A percentile compares a stretch with the other conserved stretches of the same genome.
These are phyloP conservation scores for Colletotrichum musicola DNA, from an alignment of 2,329 filamentous ascomycete species.

Conservation along the genomic window DNA sequence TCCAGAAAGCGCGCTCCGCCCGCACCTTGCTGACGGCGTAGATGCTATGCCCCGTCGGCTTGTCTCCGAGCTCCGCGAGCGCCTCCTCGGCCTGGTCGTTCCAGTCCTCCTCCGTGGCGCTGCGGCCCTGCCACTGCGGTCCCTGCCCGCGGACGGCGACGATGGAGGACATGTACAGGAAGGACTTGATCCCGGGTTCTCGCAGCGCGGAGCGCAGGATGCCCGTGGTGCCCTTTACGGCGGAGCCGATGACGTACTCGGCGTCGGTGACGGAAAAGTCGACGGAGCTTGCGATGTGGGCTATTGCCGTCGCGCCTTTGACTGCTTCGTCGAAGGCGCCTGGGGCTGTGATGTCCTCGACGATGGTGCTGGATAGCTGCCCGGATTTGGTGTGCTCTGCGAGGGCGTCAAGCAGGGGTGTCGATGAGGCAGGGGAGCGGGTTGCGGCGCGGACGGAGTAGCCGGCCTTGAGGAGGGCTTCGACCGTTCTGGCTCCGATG, in stretches of 20 bases:
- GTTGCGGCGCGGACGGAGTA: constrained; percentile 55
- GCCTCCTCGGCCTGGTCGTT: constrained; percentile 47
- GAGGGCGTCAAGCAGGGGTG: constrained; percentile 40
- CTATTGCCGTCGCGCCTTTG: constrained; percentile 53
- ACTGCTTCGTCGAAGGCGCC: constrained; percentile 53
- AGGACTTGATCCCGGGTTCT: constrained; percentile 52
- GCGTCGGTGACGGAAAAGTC: constrained; percentile 55
- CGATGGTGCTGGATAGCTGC: constrained; percentile 44
- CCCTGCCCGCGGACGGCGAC: constrained; percentile 31
- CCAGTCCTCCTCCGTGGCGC: constrained; percentile 45
- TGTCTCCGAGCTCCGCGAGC: constrained; percentile 44
- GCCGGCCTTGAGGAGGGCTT: constrained; percentile 51
- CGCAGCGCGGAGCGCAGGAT: constrained; percentile 56
- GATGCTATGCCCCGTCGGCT: constrained; percentile 22
- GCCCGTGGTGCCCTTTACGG: constrained; percentile 50
- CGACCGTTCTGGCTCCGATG: constrained; percentile 52
- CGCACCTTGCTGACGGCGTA: constrained; percentile 50
- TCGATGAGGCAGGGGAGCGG: constrained; percentile 44
- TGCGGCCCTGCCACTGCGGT: constrained; percentile 22
- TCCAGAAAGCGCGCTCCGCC: constrained; percentile 49
- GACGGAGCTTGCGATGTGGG: constrained; percentile 58
- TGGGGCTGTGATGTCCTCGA: constrained; percentile 50
- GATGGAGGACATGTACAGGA: constrained; percentile 47
- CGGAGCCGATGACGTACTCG: constrained; percentile 55
- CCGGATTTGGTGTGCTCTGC: constrained; percentile 38